A percentile compares a stretch with the other conserved stretches of the same genome.
phyloP scores from a whole-genome alignment of 208 protist species.

The Trypanosoma grayi region DNA sequence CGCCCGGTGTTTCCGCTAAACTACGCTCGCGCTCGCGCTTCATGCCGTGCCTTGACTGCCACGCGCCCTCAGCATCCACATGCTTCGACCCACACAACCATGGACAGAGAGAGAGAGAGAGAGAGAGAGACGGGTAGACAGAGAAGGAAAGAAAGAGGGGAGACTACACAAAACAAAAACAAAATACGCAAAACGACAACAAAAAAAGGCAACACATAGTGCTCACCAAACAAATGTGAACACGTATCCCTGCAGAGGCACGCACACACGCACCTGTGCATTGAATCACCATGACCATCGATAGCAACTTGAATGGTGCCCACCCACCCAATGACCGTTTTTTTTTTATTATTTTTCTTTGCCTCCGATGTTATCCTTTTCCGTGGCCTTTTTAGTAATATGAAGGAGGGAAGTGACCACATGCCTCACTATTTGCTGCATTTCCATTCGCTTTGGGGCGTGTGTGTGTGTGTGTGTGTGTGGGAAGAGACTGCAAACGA shows the following conservation, averaged over 20 bases:
- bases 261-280: too few species aligned
- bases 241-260: too few species aligned
- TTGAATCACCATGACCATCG: not conserved
- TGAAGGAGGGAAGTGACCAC: not conserved
- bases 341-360: not conserved
- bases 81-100: not conserved
- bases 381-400: not conserved
- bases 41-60: not conserved
- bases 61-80: not conserved
- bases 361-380: not conserved
- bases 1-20: constrained; percentile 9
- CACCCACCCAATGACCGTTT: not conserved
- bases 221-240: too few species aligned
- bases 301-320: not conserved
- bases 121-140: not conserved
- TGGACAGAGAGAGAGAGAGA: not conserved
- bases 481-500: not conserved
- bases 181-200: too few species aligned
- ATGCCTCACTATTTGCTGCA: not conserved
- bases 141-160: too few species aligned
- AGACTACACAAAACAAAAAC: not conserved
- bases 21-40: constrained; percentile 7
- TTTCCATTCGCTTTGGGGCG: too few species aligned
- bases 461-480: not conserved
- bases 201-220: too few species aligned